phyloP scores from a whole-genome alignment of 2,329 filamentous ascomycete genomes.

The Fusarium fujikuroi region DNA sequence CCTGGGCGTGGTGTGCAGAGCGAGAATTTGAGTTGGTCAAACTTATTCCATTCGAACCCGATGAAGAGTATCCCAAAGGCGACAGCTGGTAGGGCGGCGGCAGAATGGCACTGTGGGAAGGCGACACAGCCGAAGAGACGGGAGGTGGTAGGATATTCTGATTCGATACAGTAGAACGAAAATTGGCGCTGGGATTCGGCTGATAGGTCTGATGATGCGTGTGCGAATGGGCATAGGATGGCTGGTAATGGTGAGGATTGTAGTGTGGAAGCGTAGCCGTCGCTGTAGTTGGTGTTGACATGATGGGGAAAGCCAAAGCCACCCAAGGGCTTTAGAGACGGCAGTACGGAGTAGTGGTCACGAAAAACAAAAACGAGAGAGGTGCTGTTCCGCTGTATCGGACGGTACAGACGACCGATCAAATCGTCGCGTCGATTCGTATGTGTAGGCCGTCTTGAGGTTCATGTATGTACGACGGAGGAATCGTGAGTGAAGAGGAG shows the following conservation, averaged over 20 bases:
- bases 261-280: constrained; percentile 78
- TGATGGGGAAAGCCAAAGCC: constrained; percentile 52
- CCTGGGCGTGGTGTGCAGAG: constrained; percentile 47
- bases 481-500: constrained; percentile 33
- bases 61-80: constrained; percentile 46
- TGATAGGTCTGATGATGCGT: constrained; percentile 48
- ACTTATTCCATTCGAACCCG: constrained; percentile 48
- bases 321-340: constrained; percentile 35
- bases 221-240: constrained; percentile 59
- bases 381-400: constrained; percentile 28
- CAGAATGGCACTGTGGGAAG: constrained; percentile 39
- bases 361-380: constrained; percentile 20
- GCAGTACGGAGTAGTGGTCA: constrained; percentile 26
- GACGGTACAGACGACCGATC: constrained; percentile 33
- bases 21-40: constrained; percentile 46
- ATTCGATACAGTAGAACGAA: constrained; percentile 44
- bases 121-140: constrained; percentile 41
- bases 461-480: constrained; percentile 17
- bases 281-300: constrained; percentile 86
- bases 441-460: constrained; percentile 15
- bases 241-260: constrained; percentile 72
- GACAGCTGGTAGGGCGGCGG: constrained; percentile 46
- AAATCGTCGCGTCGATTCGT: constrained; percentile 33
- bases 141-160: constrained; percentile 47
- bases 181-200: constrained; percentile 43